Evolutionary conservation across 2,329 filamentous ascomycete genomes (phyloP), one percentile per base, ranked within the genome.

Genomic region (Chaetomiaceae sp.): DNA sequence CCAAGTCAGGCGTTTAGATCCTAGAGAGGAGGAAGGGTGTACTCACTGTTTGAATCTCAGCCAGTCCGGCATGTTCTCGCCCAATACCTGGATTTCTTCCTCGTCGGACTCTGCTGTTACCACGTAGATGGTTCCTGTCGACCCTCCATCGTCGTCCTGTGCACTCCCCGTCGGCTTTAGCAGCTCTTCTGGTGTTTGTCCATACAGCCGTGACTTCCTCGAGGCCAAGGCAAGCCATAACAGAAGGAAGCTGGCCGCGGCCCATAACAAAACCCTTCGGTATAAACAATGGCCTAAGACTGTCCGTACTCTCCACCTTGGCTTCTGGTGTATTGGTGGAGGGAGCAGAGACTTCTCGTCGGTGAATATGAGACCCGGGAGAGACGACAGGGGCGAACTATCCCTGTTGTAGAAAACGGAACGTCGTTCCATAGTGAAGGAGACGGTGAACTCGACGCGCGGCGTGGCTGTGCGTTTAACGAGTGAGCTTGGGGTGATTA

Each of bases 271-370:
- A 17, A 78, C 65, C 45, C 75, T 67, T 33, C 74, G 68, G 55
- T 77, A 77, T 29, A 77, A 63, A 54, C 70, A 75, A 55, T 75
- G 70, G 12, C 73, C 65, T n/a, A 79, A 58, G 11, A 78, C 53
- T 6, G 70, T 62, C 50, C 68, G 69, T 18, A 75, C 58, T 44
- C 69, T 62, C 39, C 73, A 60, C 44, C 61, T 66, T 15, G 65
- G 60, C 52, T 68, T 65, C 39, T 67, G 57, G 43, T 64, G 58
- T 11, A 45, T 56, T 37, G 62, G 50, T 3, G 57, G 49, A 6
- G 63, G 65, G 15, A 67, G 57, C 15, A 56, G 55, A 15, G 50
- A 41, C 26, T 53, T 54, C 10, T 56, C 52, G 9, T 58, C 48
- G 22, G 24, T 48, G 29, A 48, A 55, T 15, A 46, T 37, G 14